A percentile compares a stretch with the other conserved stretches of the same genome.
These are phyloP conservation scores for Polygonum aviculare DNA, from an alignment of 148 eudicot genomes.

Conservation along the genomic window DNA sequence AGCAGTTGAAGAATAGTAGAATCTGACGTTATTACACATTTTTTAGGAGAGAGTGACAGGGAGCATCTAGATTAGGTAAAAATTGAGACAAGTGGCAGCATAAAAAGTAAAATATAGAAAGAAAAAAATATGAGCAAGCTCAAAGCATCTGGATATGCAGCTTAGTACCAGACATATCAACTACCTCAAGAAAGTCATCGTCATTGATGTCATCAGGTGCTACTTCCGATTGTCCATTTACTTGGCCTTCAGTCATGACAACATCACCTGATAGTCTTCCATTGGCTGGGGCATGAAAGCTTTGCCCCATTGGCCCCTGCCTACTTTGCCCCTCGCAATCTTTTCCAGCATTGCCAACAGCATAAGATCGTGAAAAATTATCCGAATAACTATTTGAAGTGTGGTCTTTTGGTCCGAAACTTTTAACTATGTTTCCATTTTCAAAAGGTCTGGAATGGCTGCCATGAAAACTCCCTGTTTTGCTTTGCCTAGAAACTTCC, in stretches of 20 bases:
- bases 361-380: conserved; percentile 16
- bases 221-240: conserved; percentile 24
- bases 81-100: background rate
- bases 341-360: conserved; percentile 26
- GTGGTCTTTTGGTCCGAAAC: conserved; percentile 24
- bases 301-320: conserved; percentile 15
- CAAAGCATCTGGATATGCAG: background rate
- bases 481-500: conserved; percentile 21
- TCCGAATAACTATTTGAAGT: conserved; percentile 20
- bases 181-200: conserved; percentile 91
- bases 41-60: background rate
- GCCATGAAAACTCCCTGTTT: conserved; percentile 22
- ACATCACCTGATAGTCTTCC: conserved; percentile 27
- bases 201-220: conserved; percentile 33
- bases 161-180: background rate
- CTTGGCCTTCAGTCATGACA: conserved; percentile 19
- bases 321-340: conserved; percentile 22
- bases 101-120: background rate
- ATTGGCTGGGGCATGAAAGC: conserved; percentile 18
- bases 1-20: background rate
- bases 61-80: background rate
- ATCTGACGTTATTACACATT: background rate
- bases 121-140: background rate
- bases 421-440: conserved; percentile 24
- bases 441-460: conserved; percentile 21